Conservation (phyloP, 768 basidiomycete species). For the Boletus sp. region DNA sequence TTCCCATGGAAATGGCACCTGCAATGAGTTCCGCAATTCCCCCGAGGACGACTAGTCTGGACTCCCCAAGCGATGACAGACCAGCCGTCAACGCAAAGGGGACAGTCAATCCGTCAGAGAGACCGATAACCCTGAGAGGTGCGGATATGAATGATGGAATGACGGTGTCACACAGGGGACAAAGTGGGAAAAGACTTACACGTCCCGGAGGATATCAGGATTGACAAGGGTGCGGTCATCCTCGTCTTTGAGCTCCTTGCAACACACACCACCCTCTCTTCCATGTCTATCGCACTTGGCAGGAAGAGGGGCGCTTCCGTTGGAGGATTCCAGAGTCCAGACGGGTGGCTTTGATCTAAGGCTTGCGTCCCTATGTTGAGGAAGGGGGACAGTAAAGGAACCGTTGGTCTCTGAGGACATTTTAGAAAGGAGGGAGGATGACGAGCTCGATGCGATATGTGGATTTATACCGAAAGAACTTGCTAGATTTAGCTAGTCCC, state of each 20-base stretch:
- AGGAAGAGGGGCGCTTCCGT: constrained; percentile 43
- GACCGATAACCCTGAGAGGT: constrained; percentile 71
- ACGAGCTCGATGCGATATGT: neutral
- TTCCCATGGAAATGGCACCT: constrained; percentile 97
- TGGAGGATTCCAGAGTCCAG: constrained; percentile 58
- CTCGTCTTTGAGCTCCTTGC: constrained; percentile 79
- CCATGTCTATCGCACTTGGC: constrained; percentile 58
- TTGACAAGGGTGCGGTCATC: constrained; percentile 81
- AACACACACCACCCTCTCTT: constrained; percentile 70
- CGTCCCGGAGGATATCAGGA: constrained; percentile 84
- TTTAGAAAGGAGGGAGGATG: neutral
- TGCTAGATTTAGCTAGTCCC: neutral
- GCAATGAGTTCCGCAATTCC: constrained; percentile 96
- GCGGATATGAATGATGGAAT: neutral
- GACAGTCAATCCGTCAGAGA: constrained; percentile 87
- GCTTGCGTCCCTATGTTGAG: constrained; percentile 9
- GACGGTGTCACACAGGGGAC: neutral
- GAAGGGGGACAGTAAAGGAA: constrained; percentile 22
- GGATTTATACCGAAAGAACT: constrained; percentile 9
- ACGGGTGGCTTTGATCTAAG: constrained; percentile 47
- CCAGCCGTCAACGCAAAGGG: constrained; percentile 92
- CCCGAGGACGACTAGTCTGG: constrained; percentile 88
- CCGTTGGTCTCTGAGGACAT: constrained; percentile 21
- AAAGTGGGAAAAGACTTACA: constrained; percentile 47
- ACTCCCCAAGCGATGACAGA: constrained; percentile 84